Conservation (phyloP, 345 rosid species). For the Populus alba region DNA sequence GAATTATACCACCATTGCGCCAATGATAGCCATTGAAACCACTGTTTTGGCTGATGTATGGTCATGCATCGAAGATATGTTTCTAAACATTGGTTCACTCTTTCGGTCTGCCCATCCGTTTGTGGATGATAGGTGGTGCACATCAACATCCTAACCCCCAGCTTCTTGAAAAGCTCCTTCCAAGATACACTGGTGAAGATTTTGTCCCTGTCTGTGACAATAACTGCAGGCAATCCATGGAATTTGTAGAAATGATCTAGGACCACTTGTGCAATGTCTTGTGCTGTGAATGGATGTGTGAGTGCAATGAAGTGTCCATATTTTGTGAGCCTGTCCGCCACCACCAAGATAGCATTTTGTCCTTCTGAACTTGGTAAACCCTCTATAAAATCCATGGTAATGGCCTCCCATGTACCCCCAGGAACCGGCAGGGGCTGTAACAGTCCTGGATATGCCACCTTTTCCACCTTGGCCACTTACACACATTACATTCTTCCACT, state of each 20-base stretch:
- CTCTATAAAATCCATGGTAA: too few species aligned
- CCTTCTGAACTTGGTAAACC: too few species aligned
- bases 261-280: not conserved
- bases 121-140: not conserved
- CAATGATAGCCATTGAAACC: not conserved
- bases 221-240: fast-evolving
- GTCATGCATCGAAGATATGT: not conserved
- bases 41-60: not conserved
- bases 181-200: not conserved
- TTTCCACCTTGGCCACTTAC: too few species aligned
- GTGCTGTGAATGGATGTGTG: not conserved
- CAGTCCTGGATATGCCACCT: too few species aligned
- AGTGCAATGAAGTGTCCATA: not conserved
- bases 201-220: not conserved
- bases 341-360: not conserved
- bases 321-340: not conserved
- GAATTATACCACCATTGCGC: not conserved
- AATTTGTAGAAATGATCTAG: not conserved
- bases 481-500: too few species aligned
- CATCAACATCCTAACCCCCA: not conserved
- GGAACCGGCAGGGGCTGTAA: too few species aligned
- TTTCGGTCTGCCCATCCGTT: not conserved
- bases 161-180: not conserved
- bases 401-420: too few species aligned
- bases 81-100: not conserved